Evolutionary conservation across 2,329 filamentous ascomycete species (phyloP).

Genomic region (Chaetothyriales sp.): DNA sequence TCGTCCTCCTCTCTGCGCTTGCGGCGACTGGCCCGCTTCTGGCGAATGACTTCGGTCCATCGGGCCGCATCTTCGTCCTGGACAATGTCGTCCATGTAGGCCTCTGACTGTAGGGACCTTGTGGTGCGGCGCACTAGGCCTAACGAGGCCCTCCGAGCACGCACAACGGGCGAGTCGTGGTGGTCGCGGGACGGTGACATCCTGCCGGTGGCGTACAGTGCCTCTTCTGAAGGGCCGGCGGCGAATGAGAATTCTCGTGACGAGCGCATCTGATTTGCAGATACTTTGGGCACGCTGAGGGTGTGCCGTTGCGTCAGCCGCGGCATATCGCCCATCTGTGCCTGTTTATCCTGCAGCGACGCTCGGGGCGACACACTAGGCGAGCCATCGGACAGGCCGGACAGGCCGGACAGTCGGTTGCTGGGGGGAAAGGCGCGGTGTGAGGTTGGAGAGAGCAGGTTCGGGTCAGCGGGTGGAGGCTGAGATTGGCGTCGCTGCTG

Average conservation of each 20-base stretch:
- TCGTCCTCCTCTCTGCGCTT: slow-evolving; percentile 67
- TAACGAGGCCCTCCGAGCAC: slow-evolving; percentile 64
- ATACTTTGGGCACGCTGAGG: slow-evolving; percentile 65
- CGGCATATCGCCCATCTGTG: slow-evolving; percentile 35
- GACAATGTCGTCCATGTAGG: slow-evolving; percentile 66
- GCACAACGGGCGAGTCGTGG: slow-evolving; percentile 23
- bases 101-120: slow-evolving; percentile 71
- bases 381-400: slow-evolving; percentile 6
- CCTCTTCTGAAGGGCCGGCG: slow-evolving; percentile 39
- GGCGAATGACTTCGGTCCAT: slow-evolving; percentile 85
- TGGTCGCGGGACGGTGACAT: slow-evolving; percentile 55
- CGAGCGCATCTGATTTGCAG: slow-evolving; percentile 41
- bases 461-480: slow-evolving; percentile 16
- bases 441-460: slow-evolving; percentile 18
- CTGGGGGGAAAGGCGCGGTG: slow-evolving; percentile 10
- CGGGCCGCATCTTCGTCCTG: slow-evolving; percentile 82
- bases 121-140: slow-evolving; percentile 69
- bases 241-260: slow-evolving; percentile 53
- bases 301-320: slow-evolving; percentile 72
- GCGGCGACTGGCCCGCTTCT: slow-evolving; percentile 79
- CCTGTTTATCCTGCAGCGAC: slow-evolving; percentile 9
- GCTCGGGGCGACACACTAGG: slow-evolving; percentile 47
- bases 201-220: slow-evolving; percentile 58
- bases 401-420: slow-evolving; percentile 22
- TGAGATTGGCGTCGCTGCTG: neutral